Conservation (phyloP, 495 filamentous ascomycete genomes). For the Cercophora sp. region DNA sequence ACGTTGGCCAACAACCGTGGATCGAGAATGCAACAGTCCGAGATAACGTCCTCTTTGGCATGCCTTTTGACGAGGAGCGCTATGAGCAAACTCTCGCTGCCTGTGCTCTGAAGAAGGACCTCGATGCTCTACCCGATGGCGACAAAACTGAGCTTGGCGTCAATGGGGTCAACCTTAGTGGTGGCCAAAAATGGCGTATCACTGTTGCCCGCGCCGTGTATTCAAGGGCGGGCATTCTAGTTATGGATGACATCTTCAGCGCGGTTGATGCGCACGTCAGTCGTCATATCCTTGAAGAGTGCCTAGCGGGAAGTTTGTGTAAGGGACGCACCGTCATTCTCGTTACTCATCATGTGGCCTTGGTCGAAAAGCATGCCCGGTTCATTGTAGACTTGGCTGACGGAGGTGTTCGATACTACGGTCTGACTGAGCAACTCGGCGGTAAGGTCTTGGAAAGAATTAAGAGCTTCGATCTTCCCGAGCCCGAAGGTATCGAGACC, state of each 20-base stretch:
- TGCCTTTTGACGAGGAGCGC: constrained; percentile 50
- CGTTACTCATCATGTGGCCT: constrained; percentile 48
- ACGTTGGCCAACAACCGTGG: constrained; percentile 35
- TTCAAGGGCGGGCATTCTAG: constrained; percentile 75
- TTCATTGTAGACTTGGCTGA: neutral
- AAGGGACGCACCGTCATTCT: constrained; percentile 25
- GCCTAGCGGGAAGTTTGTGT: constrained; percentile 39
- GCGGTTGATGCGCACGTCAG: constrained; percentile 56
- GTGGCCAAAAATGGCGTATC: constrained; percentile 79
- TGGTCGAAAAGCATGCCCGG: neutral
- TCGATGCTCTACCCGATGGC: constrained; percentile 73
- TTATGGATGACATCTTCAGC: constrained; percentile 78
- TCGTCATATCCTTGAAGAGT: constrained; percentile 41
- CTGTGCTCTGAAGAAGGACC: constrained; percentile 74
- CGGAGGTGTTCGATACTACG: neutral
- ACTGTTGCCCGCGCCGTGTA: constrained; percentile 82
- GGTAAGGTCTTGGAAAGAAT: neutral
- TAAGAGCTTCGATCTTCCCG: constrained; percentile 11
- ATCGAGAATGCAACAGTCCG: constrained; percentile 40
- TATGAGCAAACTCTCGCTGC: constrained; percentile 78
- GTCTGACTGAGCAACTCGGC: constrained; percentile 18
- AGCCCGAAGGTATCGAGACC: neutral
- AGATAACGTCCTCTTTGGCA: constrained; percentile 43
- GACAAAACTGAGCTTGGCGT: constrained; percentile 84
- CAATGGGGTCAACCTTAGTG: constrained; percentile 78